phyloP scores from a whole-genome alignment of 768 basidiomycete genomes.

The Amanita muscaria region DNA sequence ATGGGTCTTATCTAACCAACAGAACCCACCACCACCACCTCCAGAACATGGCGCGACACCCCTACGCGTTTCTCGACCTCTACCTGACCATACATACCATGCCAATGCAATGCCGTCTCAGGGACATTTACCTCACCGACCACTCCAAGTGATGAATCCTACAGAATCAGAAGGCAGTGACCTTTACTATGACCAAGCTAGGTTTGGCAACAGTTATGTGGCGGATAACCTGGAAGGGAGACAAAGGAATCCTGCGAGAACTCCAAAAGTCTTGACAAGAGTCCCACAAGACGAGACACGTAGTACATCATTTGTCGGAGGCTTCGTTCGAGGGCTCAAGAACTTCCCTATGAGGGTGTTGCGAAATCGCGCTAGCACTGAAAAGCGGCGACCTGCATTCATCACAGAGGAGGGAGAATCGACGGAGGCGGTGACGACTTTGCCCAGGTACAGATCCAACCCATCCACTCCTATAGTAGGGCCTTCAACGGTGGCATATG shows the following conservation, averaged over 20 bases:
- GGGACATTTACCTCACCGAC: slow-evolving; percentile 2
- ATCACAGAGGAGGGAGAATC: slow-evolving; percentile 23
- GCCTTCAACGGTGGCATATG: slow-evolving; percentile 25
- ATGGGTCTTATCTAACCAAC: slow-evolving; percentile 29
- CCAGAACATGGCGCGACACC: slow-evolving; percentile 14
- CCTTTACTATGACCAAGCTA: slow-evolving; percentile 1
- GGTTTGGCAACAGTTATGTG: slow-evolving; percentile 11
- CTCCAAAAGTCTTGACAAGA: background rate
- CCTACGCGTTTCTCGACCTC: slow-evolving; percentile 20
- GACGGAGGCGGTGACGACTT: slow-evolving; percentile 21
- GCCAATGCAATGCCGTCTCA: slow-evolving; percentile 10
- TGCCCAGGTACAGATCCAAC: slow-evolving; percentile 29
- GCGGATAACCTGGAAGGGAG: slow-evolving; percentile 13
- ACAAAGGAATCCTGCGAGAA: slow-evolving; percentile 4
- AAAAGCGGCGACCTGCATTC: slow-evolving; percentile 15
- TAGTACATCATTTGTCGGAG: slow-evolving; percentile 26
- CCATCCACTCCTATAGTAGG: slow-evolving; percentile 28
- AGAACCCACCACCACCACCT: slow-evolving; percentile 23
- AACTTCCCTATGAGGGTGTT: slow-evolving; percentile 25
- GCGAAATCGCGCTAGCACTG: slow-evolving; percentile 19
- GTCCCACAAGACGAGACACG: slow-evolving; percentile 5
- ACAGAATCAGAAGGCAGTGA: slow-evolving; percentile 4
- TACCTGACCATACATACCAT: slow-evolving; percentile 21
- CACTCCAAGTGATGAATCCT: slow-evolving; percentile 7
- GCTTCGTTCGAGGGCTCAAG: slow-evolving; percentile 28